Base-by-base conservation (phyloP, 768 basidiomycete species). In the Russula earlei region DNA sequence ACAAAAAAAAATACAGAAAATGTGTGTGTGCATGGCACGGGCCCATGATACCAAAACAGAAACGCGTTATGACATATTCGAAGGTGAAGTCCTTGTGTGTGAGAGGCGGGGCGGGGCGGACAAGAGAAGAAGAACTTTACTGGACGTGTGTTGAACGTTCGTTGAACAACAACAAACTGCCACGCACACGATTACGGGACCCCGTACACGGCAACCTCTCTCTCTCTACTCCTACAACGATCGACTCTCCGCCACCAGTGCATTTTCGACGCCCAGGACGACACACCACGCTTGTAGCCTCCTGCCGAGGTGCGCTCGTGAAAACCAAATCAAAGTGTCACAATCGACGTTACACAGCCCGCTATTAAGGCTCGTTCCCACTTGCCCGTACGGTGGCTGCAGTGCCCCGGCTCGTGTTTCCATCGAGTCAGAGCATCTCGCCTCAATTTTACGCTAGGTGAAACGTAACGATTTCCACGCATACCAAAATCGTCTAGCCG, bases 61-160 rank as follows among this genome's bases (percentile, higher is more conserved):
- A 50, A 42, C 33, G 43, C 11, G 43, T 24, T 40, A 37, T 56
- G 49, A 50, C 49, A 56, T 56, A 43, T 56, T 38, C 25, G 15
- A 46, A 40, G 22, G 36, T 19, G 43, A 52, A 29, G 14, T 45
- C 31, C 25, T 29, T 45, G 37, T 51, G 38, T 33, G 49, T 20
- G 49, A 31, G 50, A 10, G 12, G 27, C 6, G 14, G 2, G 5
- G 29, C 29, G 29, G 29, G 29, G 29, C 29, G 27, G 40, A 31
- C 36, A 42, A 27, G 36, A 29, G 43, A 45, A 56, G 43, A 40
- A 56, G 55, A 51, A 45, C 49, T 49, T 9, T 36, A 37, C 36
- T 49, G 36, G 37, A 37, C 48, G 36, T 25, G 49, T 49, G 49
- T 50, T 44, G 49, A n/a, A n/a, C n/a, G n/a, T n/a, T n/a, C n/a